These are phyloP conservation scores for Aspergillus indologenus DNA, from an alignment of 495 filamentous ascomycete species.

Conservation along the genomic window DNA sequence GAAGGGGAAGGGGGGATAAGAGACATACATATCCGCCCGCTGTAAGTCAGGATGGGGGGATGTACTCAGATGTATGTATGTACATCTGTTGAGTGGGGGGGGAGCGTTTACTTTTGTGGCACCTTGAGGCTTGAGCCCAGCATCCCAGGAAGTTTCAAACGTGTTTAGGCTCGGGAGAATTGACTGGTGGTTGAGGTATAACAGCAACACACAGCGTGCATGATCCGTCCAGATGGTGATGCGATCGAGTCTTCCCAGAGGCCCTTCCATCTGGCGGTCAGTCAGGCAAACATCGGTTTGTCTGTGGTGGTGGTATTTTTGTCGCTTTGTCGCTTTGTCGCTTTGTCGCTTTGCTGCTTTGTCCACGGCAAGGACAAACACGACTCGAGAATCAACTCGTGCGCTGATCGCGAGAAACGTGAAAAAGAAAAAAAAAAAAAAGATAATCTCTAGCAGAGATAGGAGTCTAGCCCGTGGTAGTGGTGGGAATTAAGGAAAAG, in stretches of 20 bases:
- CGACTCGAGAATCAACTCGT: conserved; percentile 9
- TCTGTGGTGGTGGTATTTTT: neutral
- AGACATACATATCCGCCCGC: conserved; percentile 5
- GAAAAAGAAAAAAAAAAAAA: conserved; percentile 3
- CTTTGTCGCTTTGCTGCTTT: neutral
- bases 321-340: no score
- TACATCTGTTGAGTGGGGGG: conserved; percentile 4
- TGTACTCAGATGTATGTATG: conserved; percentile 6
- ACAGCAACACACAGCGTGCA: neutral
- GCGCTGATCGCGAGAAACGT: conserved; percentile 4
- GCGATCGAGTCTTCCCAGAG: neutral
- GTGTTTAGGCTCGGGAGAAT: neutral
- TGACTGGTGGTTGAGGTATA: neutral
- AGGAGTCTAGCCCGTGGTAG: neutral
- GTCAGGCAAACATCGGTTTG: conserved; percentile 11
- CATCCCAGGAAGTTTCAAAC: conserved; percentile 2
- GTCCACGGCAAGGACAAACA: neutral
- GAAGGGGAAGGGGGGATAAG: neutral
- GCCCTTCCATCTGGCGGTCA: conserved; percentile 12
- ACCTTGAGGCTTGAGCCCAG: no score
- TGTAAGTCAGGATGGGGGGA: neutral
- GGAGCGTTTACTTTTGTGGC: neutral
- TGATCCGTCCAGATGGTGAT: neutral
- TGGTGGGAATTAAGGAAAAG: no score
- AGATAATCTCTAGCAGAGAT: no score